phyloP scores from a whole-genome alignment of 139 green algal species.

The Chlamydomonas asymmetrica region DNA sequence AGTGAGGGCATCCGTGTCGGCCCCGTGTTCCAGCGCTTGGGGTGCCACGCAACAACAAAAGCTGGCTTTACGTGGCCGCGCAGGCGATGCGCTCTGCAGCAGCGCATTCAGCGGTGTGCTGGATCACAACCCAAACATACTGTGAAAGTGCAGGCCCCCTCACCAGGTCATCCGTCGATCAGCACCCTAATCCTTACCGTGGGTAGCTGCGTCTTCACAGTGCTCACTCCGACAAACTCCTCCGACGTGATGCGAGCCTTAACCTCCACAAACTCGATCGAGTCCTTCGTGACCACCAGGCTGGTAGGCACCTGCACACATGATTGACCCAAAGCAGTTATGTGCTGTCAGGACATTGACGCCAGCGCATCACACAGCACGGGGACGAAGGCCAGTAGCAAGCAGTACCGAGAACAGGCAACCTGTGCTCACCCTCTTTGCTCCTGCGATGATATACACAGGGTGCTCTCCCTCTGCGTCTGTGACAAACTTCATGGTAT shows the following conservation, averaged over 20 bases:
- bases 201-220: slow-evolving; percentile 4
- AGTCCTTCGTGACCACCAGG: slow-evolving; percentile 34
- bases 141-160: no score
- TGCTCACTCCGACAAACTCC: slow-evolving; percentile 49
- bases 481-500: slow-evolving; percentile 8
- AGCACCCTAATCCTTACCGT: no score
- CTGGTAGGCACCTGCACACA: slow-evolving; percentile 26
- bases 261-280: slow-evolving; percentile 42
- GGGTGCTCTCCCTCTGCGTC: slow-evolving; percentile 30
- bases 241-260: slow-evolving; percentile 30
- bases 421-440: slow-evolving; percentile 21
- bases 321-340: neutral
- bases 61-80: no score
- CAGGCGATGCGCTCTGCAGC: no score
- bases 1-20: no score
- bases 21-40: no score
- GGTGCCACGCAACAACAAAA: no score
- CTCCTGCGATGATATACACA: slow-evolving; percentile 25
- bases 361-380: neutral
- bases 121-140: no score
- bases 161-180: no score
- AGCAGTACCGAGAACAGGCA: neutral
- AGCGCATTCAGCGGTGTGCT: no score
- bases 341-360: neutral
- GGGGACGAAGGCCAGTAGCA: neutral